Conservation (phyloP, 2,329 filamentous ascomycete species). For the Cercospora citrullina region DNA sequence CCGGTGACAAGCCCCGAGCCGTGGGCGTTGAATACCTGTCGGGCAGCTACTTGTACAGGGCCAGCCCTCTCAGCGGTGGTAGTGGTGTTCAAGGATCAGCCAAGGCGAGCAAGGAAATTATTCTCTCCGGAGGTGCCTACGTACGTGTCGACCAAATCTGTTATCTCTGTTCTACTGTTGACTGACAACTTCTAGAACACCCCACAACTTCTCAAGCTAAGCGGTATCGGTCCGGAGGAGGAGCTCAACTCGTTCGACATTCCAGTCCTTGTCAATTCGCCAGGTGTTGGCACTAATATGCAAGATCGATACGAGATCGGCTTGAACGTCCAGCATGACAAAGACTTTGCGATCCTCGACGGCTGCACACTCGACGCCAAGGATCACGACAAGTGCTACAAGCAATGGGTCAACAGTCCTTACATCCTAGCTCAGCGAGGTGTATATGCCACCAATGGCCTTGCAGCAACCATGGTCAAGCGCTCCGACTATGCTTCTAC, state of each 20-base stretch:
- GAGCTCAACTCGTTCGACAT: constrained; percentile 58
- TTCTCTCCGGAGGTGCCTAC: constrained; percentile 57
- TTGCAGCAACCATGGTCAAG: constrained; percentile 51
- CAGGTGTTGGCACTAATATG: constrained; percentile 65
- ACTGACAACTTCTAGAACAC: constrained; percentile 46
- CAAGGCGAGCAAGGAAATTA: constrained; percentile 48
- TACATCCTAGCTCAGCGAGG: constrained; percentile 42
- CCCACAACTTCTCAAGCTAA: constrained; percentile 65
- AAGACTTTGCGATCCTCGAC: constrained; percentile 42
- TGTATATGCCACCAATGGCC: constrained; percentile 53
- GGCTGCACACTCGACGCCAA: constrained; percentile 42
- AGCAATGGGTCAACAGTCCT: constrained; percentile 45
- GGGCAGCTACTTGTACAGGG: constrained; percentile 43
- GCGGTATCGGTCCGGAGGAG: constrained; percentile 59
- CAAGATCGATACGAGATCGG: constrained; percentile 61
- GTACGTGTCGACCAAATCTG: not conserved
- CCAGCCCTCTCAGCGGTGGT: constrained; percentile 39
- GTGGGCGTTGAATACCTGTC: constrained; percentile 47
- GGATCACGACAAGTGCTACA: constrained; percentile 45
- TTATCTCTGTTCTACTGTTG: not conserved
- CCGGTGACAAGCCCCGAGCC: constrained; percentile 47
- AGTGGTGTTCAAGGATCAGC: constrained; percentile 44
- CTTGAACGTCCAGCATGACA: constrained; percentile 49
- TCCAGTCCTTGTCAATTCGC: constrained; percentile 55
- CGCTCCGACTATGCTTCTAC: constrained; percentile 43